Conservation (phyloP, 768 basidiomycete species). For the Kwoniella europaea region DNA sequence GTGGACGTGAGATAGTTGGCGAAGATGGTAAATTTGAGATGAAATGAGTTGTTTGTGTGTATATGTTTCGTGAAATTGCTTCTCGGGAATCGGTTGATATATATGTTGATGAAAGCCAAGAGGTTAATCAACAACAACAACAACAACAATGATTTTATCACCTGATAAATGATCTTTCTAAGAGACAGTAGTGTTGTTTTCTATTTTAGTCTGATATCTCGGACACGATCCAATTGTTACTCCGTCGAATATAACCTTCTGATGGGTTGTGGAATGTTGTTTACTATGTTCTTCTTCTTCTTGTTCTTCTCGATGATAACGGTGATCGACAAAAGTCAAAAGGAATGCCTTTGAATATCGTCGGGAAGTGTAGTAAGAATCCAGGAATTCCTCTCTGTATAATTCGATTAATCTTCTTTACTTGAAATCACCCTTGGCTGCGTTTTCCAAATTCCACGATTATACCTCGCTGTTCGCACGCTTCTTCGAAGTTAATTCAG, state of each 20-base stretch:
- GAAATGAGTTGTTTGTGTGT: not conserved
- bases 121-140: too few species aligned
- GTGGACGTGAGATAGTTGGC: constrained; percentile 14
- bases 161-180: not conserved
- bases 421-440: too few species aligned
- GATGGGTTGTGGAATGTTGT: not conserved
- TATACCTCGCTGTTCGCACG: not conserved
- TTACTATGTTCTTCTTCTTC: not conserved
- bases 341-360: not conserved
- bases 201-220: not conserved
- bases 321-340: not conserved
- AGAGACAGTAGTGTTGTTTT: too few species aligned
- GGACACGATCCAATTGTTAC: not conserved
- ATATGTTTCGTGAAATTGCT: not conserved
- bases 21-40: not conserved
- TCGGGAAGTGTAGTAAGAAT: not conserved
- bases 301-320: not conserved
- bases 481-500: not conserved
- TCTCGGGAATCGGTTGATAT: not conserved
- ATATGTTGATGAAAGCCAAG: not conserved
- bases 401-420: too few species aligned
- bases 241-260: not conserved
- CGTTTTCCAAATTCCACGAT: not conserved
- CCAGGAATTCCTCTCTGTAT: too few species aligned
- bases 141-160: not conserved